Conservation (phyloP, 2,329 filamentous ascomycete species). For the Aspergillus costaricaensis region DNA sequence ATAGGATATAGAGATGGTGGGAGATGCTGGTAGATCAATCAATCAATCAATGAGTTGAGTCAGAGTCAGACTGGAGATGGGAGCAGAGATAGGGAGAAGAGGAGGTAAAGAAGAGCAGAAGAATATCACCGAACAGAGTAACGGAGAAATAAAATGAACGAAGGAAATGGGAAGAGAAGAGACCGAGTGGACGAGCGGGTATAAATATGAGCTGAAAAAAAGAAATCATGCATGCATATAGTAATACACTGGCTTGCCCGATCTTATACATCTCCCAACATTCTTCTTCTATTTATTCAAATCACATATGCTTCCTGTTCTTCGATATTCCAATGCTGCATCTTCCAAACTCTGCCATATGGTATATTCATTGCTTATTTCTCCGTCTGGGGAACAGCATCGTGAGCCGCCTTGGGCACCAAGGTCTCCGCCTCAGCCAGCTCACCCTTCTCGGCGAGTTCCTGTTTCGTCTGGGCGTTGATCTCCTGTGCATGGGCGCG, state of each 20-base stretch:
- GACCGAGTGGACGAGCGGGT: background rate
- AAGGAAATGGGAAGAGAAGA: background rate
- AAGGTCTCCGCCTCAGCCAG: slow-evolving; percentile 46
- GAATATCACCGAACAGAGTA: background rate
- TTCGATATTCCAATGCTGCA: background rate
- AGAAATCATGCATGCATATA: slow-evolving; percentile 1
- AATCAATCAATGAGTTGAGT: background rate
- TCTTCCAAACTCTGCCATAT: background rate
- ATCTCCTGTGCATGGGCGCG: slow-evolving; percentile 26
- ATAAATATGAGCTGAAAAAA: slow-evolving; percentile 1
- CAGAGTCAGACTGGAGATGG: background rate
- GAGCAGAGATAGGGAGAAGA: background rate
- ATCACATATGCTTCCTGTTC: background rate
- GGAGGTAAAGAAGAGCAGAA: background rate
- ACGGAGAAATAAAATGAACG: background rate
- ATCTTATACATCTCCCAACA: background rate
- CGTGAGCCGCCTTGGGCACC: slow-evolving; percentile 54
- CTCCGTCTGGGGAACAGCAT: slow-evolving; percentile 30
- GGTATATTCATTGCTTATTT: slow-evolving; percentile 17
- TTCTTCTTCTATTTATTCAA: background rate
- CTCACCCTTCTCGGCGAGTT: slow-evolving; percentile 24
- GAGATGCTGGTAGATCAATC: background rate
- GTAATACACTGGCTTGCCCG: slow-evolving; percentile 1
- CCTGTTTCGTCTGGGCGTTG: slow-evolving; percentile 26
- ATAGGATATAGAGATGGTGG: background rate